Evolutionary conservation across 1,284 basidiomycete genomes (phyloP), one percentile per base, ranked within the genome.

Genomic region (Rhodotorula sp.): DNA sequence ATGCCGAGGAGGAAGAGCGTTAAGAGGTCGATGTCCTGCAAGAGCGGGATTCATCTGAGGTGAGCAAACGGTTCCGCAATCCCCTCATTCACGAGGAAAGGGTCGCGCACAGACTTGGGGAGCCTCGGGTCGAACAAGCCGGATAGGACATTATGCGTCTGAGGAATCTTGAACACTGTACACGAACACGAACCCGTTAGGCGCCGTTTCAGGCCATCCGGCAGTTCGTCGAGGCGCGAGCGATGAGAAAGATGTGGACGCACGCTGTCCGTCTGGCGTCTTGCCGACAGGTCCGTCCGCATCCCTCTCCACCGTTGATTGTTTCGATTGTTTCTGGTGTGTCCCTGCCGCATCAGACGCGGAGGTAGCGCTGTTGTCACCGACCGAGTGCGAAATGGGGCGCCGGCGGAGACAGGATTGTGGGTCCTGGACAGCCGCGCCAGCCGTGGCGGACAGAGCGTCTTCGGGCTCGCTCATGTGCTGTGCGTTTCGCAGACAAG

Each of bases 81-180:
- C 32, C 8, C 4, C 11, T 11, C 24, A 24, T 24, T 17, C 24
- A n/a, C 58, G 39, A 20, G 29, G 52, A 11, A 29, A 39, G 29
- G 30, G 29, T 13, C 1, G 20, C 54, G 47, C 22, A 70, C 71
- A 47, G 93, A 94, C 80, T 97, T 97, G 6, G 89, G 89, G 77
- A 91, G 88, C 8, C 87, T 84, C 4, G 94, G 96, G 78, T 94
- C 87, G 79, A 96, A 91, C 32, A 99, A 85, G 11, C 90, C 90
- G 7, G 93, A 93, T 68, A 99, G 81, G 68, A 98, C 93, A 79
- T 96, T 93, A 79, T 96, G 92, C 0, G 96, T 99, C 53, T 92
- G 90, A 15, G 95, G 95, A 48, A 98, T 94, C 64, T 87, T 86
- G 80, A 99, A 99, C 19, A 96, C 94, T 94, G 79, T 44, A 22